Percentiles rank a stretch among this genome's conserved stretches.
phyloP scores from a whole-genome alignment of 2,329 filamentous ascomycete genomes.

The Colletotrichum truncatum region DNA sequence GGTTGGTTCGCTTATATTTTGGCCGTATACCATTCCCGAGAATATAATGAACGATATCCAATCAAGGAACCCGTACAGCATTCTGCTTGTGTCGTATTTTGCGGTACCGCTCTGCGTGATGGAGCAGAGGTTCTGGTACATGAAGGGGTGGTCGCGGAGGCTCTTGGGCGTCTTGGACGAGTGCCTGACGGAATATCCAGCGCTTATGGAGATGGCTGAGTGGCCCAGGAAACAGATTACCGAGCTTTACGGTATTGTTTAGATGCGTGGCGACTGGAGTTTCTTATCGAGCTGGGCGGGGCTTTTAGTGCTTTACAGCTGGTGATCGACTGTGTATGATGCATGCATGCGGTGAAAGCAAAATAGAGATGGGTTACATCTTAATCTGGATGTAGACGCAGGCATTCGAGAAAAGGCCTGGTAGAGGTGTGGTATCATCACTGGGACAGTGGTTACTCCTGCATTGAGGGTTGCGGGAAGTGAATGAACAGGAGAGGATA shows the following conservation, averaged over 20 bases:
- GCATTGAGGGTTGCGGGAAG: no score
- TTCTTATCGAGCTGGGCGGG: no score
- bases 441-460: no score
- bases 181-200: neutral
- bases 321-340: no score
- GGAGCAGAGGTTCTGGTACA: conserved; percentile 38
- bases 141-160: conserved; percentile 36
- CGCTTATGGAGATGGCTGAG: neutral
- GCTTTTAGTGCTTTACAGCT: no score
- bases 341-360: no score
- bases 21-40: conserved; percentile 37
- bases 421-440: no score
- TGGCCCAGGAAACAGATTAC: conserved; percentile 21
- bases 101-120: conserved; percentile 35
- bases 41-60: conserved; percentile 38
- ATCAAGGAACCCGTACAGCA: conserved; percentile 34
- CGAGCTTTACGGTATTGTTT: conserved; percentile 9
- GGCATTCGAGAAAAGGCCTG: no score
- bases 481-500: no score
- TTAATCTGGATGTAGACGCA: no score
- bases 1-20: conserved; percentile 33
- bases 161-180: conserved; percentile 34
- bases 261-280: no score
- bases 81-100: conserved; percentile 39
- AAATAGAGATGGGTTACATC: no score